phyloP scores from a whole-genome alignment of 495 filamentous ascomycete species.

The Talaromyces wortmannii region DNA sequence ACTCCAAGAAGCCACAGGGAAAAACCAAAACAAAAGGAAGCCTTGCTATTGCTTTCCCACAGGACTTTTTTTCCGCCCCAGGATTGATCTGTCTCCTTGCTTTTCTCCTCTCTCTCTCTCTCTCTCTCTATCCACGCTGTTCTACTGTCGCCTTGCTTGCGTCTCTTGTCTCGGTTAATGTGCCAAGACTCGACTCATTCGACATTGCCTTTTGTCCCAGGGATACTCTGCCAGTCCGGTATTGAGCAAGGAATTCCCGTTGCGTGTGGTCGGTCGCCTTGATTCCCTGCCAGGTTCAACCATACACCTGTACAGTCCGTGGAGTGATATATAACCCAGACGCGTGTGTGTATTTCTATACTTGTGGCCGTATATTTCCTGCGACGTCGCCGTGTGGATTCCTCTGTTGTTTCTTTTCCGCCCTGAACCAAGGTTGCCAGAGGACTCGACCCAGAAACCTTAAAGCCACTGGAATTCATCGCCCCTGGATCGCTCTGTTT shows the following conservation, averaged over 20 bases:
- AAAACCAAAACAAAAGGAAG: neutral
- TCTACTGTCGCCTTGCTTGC: slow-evolving; percentile 10
- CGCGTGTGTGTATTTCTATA: too few species aligned
- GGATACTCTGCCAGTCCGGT: neutral
- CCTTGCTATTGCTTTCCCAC: slow-evolving; percentile 6
- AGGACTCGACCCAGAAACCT: slow-evolving; percentile 7
- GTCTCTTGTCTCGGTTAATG: slow-evolving; percentile 7
- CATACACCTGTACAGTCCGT: neutral
- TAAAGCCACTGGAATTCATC: neutral
- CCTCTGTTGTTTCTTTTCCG: slow-evolving; percentile 6
- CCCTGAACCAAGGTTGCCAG: slow-evolving; percentile 8
- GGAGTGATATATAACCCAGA: neutral
- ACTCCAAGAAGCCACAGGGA: neutral
- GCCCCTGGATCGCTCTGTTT: neutral
- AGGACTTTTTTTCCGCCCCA: slow-evolving; percentile 8
- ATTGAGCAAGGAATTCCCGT: slow-evolving; percentile 4
- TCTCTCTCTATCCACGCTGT: slow-evolving; percentile 20
- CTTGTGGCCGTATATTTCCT: too few species aligned
- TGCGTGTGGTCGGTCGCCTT: neutral
- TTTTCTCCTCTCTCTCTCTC: slow-evolving; percentile 19
- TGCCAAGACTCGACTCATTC: slow-evolving; percentile 4
- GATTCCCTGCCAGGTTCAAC: neutral
- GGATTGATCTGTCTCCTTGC: slow-evolving; percentile 13
- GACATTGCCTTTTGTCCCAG: slow-evolving; percentile 1
- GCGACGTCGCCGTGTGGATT: neutral